These are phyloP conservation scores for Ascochyta clinopodiicola DNA, from an alignment of 2,329 filamentous ascomycete genomes.

Conservation along the genomic window DNA sequence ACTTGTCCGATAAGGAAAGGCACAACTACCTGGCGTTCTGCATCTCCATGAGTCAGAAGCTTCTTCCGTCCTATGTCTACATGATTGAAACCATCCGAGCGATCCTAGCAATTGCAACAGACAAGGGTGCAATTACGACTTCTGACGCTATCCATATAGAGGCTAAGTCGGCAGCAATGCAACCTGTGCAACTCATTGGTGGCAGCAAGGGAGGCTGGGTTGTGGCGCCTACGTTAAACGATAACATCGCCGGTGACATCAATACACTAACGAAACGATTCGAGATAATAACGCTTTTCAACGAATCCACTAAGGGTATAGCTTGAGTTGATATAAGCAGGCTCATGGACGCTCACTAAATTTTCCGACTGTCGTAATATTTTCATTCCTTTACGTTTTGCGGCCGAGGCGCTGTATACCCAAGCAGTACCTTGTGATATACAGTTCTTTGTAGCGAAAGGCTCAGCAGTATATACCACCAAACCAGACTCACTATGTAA, in stretches of 20 bases:
- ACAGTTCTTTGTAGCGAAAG: not conserved
- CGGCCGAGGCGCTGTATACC: slow-evolving; percentile 5
- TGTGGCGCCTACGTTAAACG: slow-evolving; percentile 10
- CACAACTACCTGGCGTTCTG: slow-evolving; percentile 15
- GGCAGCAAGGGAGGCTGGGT: slow-evolving; percentile 15
- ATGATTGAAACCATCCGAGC: slow-evolving; percentile 19
- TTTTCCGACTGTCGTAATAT: not conserved
- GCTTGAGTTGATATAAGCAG: not conserved
- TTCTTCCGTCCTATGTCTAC: slow-evolving; percentile 4
- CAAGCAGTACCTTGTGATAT: slow-evolving; percentile 8
- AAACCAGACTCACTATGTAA: not conserved
- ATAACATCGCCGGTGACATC: slow-evolving; percentile 7
- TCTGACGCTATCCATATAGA: slow-evolving; percentile 11
- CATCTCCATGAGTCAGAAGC: slow-evolving; percentile 12
- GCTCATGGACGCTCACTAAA: not conserved
- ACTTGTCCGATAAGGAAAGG: slow-evolving; percentile 8
- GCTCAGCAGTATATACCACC: not conserved
- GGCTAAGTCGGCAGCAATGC: not conserved
- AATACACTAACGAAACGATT: slow-evolving; percentile 13
- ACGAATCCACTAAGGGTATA: slow-evolving; percentile 21
- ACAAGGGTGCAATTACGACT: slow-evolving; percentile 15
- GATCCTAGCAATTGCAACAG: slow-evolving; percentile 16
- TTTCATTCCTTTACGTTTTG: not conserved
- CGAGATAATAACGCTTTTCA: slow-evolving; percentile 20
- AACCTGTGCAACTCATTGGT: not conserved